Conservation (phyloP, 164 flowering plant species). For the Cinnamomum chago region DNA sequence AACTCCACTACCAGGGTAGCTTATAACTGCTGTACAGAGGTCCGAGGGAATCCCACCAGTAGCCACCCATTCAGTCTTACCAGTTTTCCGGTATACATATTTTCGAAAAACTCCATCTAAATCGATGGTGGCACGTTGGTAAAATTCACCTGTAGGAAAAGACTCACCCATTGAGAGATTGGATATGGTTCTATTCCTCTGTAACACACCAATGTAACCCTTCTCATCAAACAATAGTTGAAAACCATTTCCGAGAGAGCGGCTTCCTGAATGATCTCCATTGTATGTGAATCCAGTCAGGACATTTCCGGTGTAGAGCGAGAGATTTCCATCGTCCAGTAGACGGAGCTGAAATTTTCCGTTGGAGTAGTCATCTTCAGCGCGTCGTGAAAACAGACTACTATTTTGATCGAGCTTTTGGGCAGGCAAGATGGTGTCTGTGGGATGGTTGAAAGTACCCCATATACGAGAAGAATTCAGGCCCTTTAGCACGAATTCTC, state of each 20-base stretch:
- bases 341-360: slow-evolving; percentile 11
- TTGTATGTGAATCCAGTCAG: no score
- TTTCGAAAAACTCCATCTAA: slow-evolving; percentile 42
- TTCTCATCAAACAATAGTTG: slow-evolving; percentile 24
- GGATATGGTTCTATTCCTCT: slow-evolving; percentile 10
- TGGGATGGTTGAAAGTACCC: slow-evolving; percentile 33
- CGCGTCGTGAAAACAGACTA: slow-evolving; percentile 15
- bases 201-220: slow-evolving; percentile 21
- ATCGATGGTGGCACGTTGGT: slow-evolving; percentile 37
- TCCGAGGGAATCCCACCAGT: slow-evolving; percentile 6
- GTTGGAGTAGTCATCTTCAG: slow-evolving; percentile 18
- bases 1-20: slow-evolving; percentile 21
- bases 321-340: slow-evolving; percentile 28
- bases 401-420: slow-evolving; percentile 14
- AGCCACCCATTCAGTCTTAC: background rate
- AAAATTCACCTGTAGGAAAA: slow-evolving; percentile 7
- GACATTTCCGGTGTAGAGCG: slow-evolving; percentile 14
- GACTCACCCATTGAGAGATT: slow-evolving; percentile 16
- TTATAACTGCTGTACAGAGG: background rate
- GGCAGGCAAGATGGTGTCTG: slow-evolving; percentile 37
- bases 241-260: slow-evolving; percentile 13
- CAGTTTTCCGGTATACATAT: slow-evolving; percentile 23
- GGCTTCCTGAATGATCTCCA: no score
- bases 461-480: slow-evolving; percentile 12
- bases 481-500: slow-evolving; percentile 34